These are phyloP conservation scores for Herpomyces periplanetae DNA, from an alignment of 2,329 filamentous ascomycete species.

Conservation along the genomic window DNA sequence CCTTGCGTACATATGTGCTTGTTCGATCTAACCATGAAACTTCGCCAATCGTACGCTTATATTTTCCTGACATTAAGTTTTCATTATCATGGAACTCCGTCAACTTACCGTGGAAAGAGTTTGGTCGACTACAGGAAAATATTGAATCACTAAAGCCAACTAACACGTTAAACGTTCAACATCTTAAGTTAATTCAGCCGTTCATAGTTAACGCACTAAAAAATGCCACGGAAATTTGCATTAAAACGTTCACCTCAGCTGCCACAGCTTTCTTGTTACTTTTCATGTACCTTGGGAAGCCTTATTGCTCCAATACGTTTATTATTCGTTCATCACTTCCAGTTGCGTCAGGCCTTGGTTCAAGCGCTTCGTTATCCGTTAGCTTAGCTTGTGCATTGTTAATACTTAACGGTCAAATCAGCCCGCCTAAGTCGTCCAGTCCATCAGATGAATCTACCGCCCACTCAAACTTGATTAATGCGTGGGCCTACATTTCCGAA, in stretches of 20 bases:
- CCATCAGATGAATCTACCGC: slow-evolving; percentile 47
- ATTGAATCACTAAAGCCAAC: slow-evolving; percentile 49
- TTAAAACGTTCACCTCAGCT: slow-evolving; percentile 47
- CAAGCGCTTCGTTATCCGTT: slow-evolving; percentile 71
- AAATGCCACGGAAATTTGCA: slow-evolving; percentile 21
- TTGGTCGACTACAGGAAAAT: slow-evolving; percentile 58
- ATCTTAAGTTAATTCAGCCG: slow-evolving; percentile 41
- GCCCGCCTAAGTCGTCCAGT: slow-evolving; percentile 68
- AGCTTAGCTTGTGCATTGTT: slow-evolving; percentile 52
- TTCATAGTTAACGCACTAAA: slow-evolving; percentile 31
- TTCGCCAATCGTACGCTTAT: slow-evolving; percentile 44
- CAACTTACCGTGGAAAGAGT: slow-evolving; percentile 46
- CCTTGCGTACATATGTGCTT: slow-evolving; percentile 73
- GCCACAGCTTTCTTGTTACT: slow-evolving; percentile 67
- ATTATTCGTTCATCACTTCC: slow-evolving; percentile 76
- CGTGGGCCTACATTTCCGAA: slow-evolving; percentile 86
- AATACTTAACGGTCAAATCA: slow-evolving; percentile 49
- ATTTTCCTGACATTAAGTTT: slow-evolving; percentile 63
- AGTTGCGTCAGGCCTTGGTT: slow-evolving; percentile 59
- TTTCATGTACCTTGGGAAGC: slow-evolving; percentile 47
- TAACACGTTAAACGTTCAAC: slow-evolving; percentile 42
- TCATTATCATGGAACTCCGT: slow-evolving; percentile 82
- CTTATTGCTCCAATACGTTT: slow-evolving; percentile 53
- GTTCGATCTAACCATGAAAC: slow-evolving; percentile 81
- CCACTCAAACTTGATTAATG: slow-evolving; percentile 77